These are phyloP conservation scores for Aureobasidium sp. DNA, from an alignment of 2,329 filamentous ascomycete genomes.

Conservation along the genomic window DNA sequence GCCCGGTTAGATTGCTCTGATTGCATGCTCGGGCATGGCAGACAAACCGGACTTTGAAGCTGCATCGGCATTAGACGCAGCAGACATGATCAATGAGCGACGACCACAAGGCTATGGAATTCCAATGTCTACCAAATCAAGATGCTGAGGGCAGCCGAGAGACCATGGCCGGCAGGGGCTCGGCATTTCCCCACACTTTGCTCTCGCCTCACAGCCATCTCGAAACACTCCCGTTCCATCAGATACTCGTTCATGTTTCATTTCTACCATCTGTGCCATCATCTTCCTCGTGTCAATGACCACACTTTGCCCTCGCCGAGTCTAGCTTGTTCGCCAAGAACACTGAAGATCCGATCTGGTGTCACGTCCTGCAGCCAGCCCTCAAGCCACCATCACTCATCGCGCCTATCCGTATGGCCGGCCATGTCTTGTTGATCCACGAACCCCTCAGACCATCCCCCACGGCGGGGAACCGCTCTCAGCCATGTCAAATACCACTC, in stretches of 20 bases:
- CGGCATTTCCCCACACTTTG: conserved; percentile 12
- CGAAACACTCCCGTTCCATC: not conserved
- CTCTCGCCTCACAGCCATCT: not conserved
- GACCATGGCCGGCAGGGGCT: not conserved
- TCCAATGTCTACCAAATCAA: not conserved
- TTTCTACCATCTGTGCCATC: not conserved
- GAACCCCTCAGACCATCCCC: not conserved
- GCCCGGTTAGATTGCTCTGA: conserved; percentile 18
- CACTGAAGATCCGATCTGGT: not conserved
- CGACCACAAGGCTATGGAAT: not conserved
- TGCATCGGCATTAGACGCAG: conserved; percentile 17
- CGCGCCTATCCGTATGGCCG: conserved; percentile 12
- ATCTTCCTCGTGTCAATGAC: not conserved
- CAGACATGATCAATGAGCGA: conserved; percentile 18
- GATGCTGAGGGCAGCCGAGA: not conserved
- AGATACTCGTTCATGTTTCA: not conserved
- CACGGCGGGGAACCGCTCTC: not conserved
- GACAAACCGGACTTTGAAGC: conserved; percentile 20
- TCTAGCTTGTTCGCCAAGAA: not conserved
- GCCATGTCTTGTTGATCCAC: not conserved
- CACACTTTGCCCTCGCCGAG: not conserved
- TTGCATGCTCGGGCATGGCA: not conserved
- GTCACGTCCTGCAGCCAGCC: conserved; percentile 3
- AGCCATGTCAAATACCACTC: conserved; percentile 10
- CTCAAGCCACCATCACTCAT: conserved; percentile 7